Base-by-base conservation (phyloP, 768 basidiomycete species). In the Pholiota molesta region DNA sequence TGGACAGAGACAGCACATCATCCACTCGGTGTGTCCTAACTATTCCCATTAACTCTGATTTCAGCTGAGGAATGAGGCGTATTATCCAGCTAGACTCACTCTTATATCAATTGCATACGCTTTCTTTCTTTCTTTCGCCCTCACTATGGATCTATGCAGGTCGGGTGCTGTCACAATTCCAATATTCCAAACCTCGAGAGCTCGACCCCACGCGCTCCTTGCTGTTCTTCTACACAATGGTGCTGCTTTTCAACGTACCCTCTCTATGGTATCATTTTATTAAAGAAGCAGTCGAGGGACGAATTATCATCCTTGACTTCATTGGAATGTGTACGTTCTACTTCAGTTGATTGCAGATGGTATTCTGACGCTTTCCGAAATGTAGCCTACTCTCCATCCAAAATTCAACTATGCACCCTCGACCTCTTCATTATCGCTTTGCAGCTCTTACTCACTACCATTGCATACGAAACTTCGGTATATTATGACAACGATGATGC, bases 91-190 rank as follows among this genome's bases (percentile, higher is more conserved):
- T 92, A 72, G 88, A 92, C 73, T 74, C 81, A 61, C 75, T 92
- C 33, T 78, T 90, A 62, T 89, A 89, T 76, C 89, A 92, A 71
- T 76, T 94, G 64, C 85, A 90, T 73, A 82, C 86, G 55, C 72
- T 92, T 60, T 92, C 91, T 45, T 93, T 91, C 81, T 84, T 93
- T 74, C 79, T 90, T 33, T 87, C 90, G 3, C 91, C 92, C 8
- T 81, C 87, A 33, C 68, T 92, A 61, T 81, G 82, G 79, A 72
- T 81, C 14, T 82, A 83, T 65, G 54, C 87, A 40, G 80, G 77
- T 58, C 83, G 91, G 40, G 66, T 87, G 52, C 65, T 83, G 42
- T 80, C 82, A 42, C 91, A 93, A 72, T 82, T 86, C 66, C 80
- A 90, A 65, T 88, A 86, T 70, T 78, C 85, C 45, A 85, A 83